A percentile compares a stretch with the other conserved stretches of the same genome.
Evolutionary conservation across 768 basidiomycete species (phyloP).

Genomic region (Tulasnella sp.): DNA sequence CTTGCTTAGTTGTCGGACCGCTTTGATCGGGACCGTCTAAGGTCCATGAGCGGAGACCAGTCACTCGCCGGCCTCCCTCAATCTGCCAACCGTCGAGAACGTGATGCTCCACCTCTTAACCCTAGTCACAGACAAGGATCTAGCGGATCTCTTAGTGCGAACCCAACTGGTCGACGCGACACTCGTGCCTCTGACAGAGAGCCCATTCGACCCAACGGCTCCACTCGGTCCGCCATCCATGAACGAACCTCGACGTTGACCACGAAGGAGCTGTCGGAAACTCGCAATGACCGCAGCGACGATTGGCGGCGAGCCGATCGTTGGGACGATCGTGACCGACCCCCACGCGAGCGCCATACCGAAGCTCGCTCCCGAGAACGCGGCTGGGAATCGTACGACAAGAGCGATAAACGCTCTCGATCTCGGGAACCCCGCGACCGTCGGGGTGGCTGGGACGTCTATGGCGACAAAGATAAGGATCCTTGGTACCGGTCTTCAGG

Average conservation of each 20-base stretch:
- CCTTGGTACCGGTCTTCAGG: slow-evolving; percentile 13
- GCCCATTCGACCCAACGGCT: background rate
- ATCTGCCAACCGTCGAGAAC: slow-evolving; percentile 21
- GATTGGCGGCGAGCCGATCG: slow-evolving; percentile 66
- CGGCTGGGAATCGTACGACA: slow-evolving; percentile 39
- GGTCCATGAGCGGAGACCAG: slow-evolving; percentile 28
- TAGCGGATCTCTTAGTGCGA: background rate
- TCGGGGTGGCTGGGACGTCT: slow-evolving; percentile 14
- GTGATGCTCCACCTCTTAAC: slow-evolving; percentile 2
- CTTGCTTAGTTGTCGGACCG: slow-evolving; percentile 72
- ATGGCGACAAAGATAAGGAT: slow-evolving; percentile 17
- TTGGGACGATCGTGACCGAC: slow-evolving; percentile 52
- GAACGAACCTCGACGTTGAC: slow-evolving; percentile 5
- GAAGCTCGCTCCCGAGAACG: slow-evolving; percentile 52
- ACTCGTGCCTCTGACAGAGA: slow-evolving; percentile 27
- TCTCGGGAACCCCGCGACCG: slow-evolving; percentile 27
- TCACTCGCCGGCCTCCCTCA: slow-evolving; percentile 32
- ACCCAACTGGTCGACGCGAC: slow-evolving; percentile 15
- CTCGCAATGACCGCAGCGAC: slow-evolving; percentile 56
- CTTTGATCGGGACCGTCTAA: slow-evolving; percentile 64
- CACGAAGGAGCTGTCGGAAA: background rate
- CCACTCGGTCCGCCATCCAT: background rate
- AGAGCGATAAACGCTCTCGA: slow-evolving; percentile 19
- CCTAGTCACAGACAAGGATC: slow-evolving; percentile 13
- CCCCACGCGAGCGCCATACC: slow-evolving; percentile 49